phyloP scores from a whole-genome alignment of 345 rosid species.

The Zanthoxylum bungeanum region DNA sequence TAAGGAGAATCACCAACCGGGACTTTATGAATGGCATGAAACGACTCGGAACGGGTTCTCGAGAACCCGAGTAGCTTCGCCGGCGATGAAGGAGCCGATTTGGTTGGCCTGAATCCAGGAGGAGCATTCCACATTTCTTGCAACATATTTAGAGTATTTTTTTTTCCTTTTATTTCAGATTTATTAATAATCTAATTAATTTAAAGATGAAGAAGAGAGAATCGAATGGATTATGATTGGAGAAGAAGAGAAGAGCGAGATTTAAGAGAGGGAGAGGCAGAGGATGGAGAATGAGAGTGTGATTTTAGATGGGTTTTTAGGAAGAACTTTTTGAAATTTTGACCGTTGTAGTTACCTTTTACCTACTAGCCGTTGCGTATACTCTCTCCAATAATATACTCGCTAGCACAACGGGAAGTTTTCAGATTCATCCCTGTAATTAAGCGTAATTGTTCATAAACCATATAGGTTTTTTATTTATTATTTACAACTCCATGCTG shows the following conservation, averaged over 20 bases:
- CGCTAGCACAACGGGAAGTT: not conserved
- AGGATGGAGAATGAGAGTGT: slow-evolving; percentile 13
- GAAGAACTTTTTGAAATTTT: slow-evolving; percentile 27
- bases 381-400: slow-evolving; percentile 15
- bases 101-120: slow-evolving; percentile 83
- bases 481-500: too few species aligned
- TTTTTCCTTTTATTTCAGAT: not conserved
- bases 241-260: slow-evolving; percentile 1
- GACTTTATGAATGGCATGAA: slow-evolving; percentile 84
- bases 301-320: slow-evolving; percentile 26
- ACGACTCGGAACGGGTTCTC: slow-evolving; percentile 84
- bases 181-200: not conserved
- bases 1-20: slow-evolving; percentile 93
- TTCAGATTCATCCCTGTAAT: not conserved
- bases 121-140: slow-evolving; percentile 83
- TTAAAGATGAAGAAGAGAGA: not conserved
- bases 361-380: slow-evolving; percentile 53
- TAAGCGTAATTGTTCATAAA: not conserved
- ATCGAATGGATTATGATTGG: not conserved
- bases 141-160: slow-evolving; percentile 42
- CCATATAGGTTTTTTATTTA: not conserved
- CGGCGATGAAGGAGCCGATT: slow-evolving; percentile 87
- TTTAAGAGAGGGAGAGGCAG: slow-evolving; percentile 17
- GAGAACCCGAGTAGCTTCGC: slow-evolving; percentile 75
- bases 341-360: slow-evolving; percentile 72